Conservation (phyloP, 768 basidiomycete genomes). For the Epithele typhae region DNA sequence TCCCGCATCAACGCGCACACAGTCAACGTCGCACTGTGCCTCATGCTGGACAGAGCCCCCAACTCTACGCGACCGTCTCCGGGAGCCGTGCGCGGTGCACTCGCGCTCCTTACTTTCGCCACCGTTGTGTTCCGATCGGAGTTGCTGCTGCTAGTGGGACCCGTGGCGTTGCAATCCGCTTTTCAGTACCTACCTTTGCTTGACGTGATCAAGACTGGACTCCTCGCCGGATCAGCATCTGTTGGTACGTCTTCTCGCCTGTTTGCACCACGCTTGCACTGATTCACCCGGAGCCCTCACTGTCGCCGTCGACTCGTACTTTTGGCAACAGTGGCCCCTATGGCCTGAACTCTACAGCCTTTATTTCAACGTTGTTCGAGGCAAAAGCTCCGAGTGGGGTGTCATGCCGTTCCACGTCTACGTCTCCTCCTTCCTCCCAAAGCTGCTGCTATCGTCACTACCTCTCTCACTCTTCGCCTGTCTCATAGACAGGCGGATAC, state of each 20-base stretch:
- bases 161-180: constrained; percentile 56
- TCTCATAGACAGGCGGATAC: constrained; percentile 43
- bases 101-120: constrained; percentile 62
- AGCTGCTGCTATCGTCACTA: constrained; percentile 61
- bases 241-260: constrained; percentile 31
- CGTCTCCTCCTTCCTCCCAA: constrained; percentile 65
- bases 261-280: background rate
- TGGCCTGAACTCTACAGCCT: constrained; percentile 86
- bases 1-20: too few relatives aligned
- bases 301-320: constrained; percentile 71
- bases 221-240: constrained; percentile 45
- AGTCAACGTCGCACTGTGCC: constrained; percentile 51
- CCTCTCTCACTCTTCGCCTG: constrained; percentile 58
- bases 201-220: constrained; percentile 44
- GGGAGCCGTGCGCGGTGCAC: constrained; percentile 33
- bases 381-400: constrained; percentile 91
- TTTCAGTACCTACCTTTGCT: constrained; percentile 37
- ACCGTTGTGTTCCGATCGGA: constrained; percentile 80
- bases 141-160: constrained; percentile 59
- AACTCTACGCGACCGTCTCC: constrained; percentile 36
- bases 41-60: constrained; percentile 42
- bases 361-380: constrained; percentile 83
- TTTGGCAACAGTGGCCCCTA: constrained; percentile 68
- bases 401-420: constrained; percentile 72
- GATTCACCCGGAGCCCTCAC: constrained; percentile 45